Evolutionary conservation across 2,329 filamentous ascomycete species (phyloP).

Genomic region (Lasiodiplodia gonubiensis): DNA sequence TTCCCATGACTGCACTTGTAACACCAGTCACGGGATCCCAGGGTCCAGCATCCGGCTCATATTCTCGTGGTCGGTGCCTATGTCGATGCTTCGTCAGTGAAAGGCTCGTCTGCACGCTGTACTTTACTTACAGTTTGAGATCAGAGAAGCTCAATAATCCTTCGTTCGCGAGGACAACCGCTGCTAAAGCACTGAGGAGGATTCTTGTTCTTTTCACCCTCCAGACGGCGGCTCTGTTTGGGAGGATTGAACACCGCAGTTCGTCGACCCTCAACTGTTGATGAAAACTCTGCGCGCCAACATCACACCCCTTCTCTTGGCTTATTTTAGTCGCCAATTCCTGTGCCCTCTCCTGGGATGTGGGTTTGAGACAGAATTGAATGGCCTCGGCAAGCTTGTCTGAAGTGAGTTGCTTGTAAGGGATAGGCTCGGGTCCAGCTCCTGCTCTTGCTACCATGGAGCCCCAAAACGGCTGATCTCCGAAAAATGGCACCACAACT

Average conservation of each 20-base stretch:
- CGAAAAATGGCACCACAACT: conserved; percentile 79
- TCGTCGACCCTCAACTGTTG: conserved; percentile 47
- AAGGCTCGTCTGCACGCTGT: conserved; percentile 28
- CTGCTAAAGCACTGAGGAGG: conserved; percentile 45
- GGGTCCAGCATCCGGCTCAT: conserved; percentile 47
- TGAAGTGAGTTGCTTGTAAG: conserved; percentile 47
- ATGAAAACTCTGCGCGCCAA: conserved; percentile 46
- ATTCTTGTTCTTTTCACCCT: conserved; percentile 46
- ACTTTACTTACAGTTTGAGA: conserved; percentile 43
- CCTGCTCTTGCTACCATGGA: conserved; percentile 49
- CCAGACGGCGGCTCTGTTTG: conserved; percentile 46
- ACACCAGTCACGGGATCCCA: conserved; percentile 55
- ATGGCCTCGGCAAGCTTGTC: conserved; percentile 48
- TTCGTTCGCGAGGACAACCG: conserved; percentile 46
- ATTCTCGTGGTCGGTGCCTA: conserved; percentile 47
- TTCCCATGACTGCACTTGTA: conserved; percentile 78
- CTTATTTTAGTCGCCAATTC: conserved; percentile 47
- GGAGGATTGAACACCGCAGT: conserved; percentile 42
- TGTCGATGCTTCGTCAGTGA: neutral
- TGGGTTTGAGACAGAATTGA: conserved; percentile 45
- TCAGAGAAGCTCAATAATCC: conserved; percentile 45
- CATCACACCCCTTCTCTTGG: conserved; percentile 44
- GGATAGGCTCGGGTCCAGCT: conserved; percentile 47
- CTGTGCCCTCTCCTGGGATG: conserved; percentile 43
- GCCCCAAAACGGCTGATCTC: conserved; percentile 51